These are phyloP conservation scores for Flaveria brownii DNA, from an alignment of 129 eudicot species.

Conservation along the genomic window DNA sequence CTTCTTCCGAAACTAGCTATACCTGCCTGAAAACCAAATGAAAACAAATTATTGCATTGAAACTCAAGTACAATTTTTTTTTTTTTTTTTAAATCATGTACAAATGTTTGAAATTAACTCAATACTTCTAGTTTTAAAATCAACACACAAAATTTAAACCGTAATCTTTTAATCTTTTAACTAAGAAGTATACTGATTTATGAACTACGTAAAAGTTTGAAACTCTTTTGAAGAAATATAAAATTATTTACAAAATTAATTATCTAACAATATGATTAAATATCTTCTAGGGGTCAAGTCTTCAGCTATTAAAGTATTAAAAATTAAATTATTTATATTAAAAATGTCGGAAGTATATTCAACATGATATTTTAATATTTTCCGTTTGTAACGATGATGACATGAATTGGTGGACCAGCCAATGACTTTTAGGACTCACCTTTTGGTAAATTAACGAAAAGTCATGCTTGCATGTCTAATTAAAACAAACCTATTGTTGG, in stretches of 20 bases:
- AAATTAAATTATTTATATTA: not conserved
- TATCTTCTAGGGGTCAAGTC: not conserved
- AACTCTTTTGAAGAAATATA: too few species aligned
- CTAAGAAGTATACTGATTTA: not conserved
- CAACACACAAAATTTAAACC: too few species aligned
- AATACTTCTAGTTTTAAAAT: too few species aligned
- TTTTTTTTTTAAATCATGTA: not conserved
- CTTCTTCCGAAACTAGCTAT: constrained; percentile 32
- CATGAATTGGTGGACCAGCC: not conserved
- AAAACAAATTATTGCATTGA: not conserved
- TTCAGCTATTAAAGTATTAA: not conserved
- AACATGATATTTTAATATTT: not conserved
- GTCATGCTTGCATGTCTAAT: not conserved
- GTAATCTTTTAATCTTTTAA: too few species aligned
- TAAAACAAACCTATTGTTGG: too few species aligned
- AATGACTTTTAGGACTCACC: not conserved
- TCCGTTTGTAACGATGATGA: not conserved
- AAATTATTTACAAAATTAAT: too few species aligned
- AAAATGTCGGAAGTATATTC: not conserved
- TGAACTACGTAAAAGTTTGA: not conserved
- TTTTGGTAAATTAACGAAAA: not conserved
- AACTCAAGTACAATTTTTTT: too few species aligned
- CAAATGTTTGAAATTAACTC: too few species aligned
- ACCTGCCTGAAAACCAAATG: not conserved
- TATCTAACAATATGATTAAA: not conserved